Conservation (phyloP, 2,329 filamentous ascomycete genomes). For the Sordariomycetes sp. region DNA sequence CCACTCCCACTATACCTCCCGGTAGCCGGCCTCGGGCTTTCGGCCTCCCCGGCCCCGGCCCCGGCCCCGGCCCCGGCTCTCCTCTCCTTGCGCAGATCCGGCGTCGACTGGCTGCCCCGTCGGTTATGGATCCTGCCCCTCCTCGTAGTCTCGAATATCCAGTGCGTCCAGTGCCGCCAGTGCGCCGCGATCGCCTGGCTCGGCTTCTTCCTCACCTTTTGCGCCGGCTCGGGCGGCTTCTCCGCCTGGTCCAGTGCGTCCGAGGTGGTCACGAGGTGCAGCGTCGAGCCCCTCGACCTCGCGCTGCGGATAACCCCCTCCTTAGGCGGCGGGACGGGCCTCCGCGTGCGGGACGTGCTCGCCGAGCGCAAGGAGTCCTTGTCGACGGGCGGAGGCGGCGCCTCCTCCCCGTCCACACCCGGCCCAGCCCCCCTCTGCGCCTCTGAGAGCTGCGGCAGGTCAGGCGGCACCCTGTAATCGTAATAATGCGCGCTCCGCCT, state of each 20-base stretch:
- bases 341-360: conserved; percentile 65
- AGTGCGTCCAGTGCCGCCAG: conserved; percentile 53
- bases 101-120: conserved; percentile 39
- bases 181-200: conserved; percentile 45
- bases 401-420: conserved; percentile 20
- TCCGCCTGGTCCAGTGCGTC: conserved; percentile 28
- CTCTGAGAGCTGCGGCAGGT: conserved; percentile 68
- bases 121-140: conserved; percentile 30
- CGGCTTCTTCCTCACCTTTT: conserved; percentile 40
- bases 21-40: conserved; percentile 14
- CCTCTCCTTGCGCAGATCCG: conserved; percentile 39
- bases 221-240: conserved; percentile 12
- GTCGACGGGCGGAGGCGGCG: conserved; percentile 57
- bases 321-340: conserved; percentile 72
- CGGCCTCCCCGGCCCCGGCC: too few relatives aligned
- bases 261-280: conserved; percentile 67
- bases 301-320: conserved; percentile 57
- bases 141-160: conserved; percentile 45
- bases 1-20: conserved; percentile 10
- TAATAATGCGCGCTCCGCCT: conserved; percentile 57
- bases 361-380: conserved; percentile 65
- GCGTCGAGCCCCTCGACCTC: conserved; percentile 66
- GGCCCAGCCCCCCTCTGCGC: conserved; percentile 15
- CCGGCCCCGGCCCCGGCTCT: conserved; percentile 14
- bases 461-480: conserved; percentile 49